Evolutionary conservation across 805 yeast species (phyloP).

Genomic region (Schwanniomyces sp.): DNA sequence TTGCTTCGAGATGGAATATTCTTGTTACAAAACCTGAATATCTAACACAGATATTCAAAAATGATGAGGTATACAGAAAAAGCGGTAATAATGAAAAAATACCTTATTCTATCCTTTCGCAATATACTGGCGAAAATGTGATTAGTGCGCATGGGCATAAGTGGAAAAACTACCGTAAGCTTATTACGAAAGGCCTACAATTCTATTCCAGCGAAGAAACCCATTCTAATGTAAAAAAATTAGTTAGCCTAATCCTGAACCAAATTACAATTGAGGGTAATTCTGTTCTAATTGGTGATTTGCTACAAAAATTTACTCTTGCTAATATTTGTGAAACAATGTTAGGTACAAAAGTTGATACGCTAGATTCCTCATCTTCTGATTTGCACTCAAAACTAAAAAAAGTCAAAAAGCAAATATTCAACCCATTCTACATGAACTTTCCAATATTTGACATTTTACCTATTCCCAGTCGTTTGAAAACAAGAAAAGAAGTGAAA

Average conservation of each 20-base stretch:
- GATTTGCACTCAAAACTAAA: slow-evolving; percentile 41
- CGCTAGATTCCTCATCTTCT: slow-evolving; percentile 26
- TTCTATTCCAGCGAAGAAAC: slow-evolving; percentile 45
- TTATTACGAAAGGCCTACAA: slow-evolving; percentile 49
- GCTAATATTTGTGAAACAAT: slow-evolving; percentile 52
- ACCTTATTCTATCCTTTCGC: slow-evolving; percentile 53
- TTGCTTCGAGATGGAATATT: slow-evolving; percentile 63
- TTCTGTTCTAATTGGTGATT: slow-evolving; percentile 30
- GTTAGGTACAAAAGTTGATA: slow-evolving; percentile 41
- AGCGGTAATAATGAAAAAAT: slow-evolving; percentile 62
- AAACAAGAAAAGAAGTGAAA: slow-evolving; percentile 43
- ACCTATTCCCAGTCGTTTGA: slow-evolving; percentile 47
- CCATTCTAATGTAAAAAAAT: slow-evolving; percentile 32
- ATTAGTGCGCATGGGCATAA: slow-evolving; percentile 56
- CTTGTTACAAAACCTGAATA: slow-evolving; percentile 50
- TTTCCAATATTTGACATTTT: slow-evolving; percentile 55
- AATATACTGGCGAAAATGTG: slow-evolving; percentile 60
- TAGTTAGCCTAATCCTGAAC: slow-evolving; percentile 24
- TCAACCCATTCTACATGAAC: slow-evolving; percentile 52
- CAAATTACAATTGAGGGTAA: slow-evolving; percentile 7
- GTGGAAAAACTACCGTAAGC: slow-evolving; percentile 50
- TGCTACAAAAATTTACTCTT: slow-evolving; percentile 47
- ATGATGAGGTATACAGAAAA: slow-evolving; percentile 52
- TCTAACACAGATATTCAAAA: slow-evolving; percentile 45
- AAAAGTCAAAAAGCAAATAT: slow-evolving; percentile 50